These are phyloP conservation scores for Alternaria incomplexa DNA, from an alignment of 2,329 filamentous ascomycete species.

Conservation along the genomic window DNA sequence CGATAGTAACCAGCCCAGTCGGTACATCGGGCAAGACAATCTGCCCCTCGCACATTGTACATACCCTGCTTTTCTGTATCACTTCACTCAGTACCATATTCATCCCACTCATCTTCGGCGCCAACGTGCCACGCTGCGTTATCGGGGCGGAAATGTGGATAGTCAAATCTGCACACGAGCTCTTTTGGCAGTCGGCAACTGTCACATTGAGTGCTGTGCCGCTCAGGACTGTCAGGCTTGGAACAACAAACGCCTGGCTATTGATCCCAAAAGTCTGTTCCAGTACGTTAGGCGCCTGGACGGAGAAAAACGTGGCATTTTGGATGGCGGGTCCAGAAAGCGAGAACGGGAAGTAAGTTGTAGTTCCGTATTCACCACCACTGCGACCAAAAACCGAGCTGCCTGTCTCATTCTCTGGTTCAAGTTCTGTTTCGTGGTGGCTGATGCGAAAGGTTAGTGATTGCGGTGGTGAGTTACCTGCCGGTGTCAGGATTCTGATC, in stretches of 20 bases:
- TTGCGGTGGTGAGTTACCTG: not conserved
- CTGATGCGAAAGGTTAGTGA: not conserved
- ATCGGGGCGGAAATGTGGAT: not conserved
- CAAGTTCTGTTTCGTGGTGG: not conserved
- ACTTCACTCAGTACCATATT: not conserved
- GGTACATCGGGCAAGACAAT: not conserved
- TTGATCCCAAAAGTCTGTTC: not conserved
- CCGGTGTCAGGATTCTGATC: not conserved
- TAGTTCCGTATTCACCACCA: not conserved
- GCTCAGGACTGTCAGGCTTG: not conserved
- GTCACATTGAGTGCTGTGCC: not conserved
- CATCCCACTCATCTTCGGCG: not conserved
- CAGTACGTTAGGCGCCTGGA: not conserved
- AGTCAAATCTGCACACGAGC: not conserved
- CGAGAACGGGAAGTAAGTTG: slow-evolving; percentile 1
- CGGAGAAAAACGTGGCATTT: not conserved
- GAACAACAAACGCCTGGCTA: not conserved
- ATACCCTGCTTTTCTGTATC: rapidly evolving
- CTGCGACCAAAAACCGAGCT: not conserved
- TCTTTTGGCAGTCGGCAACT: not conserved
- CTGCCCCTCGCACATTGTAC: not conserved
- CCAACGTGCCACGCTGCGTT: not conserved
- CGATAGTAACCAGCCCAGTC: not conserved
- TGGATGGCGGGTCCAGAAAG: not conserved
- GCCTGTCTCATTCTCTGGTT: not conserved